A percentile compares a stretch with the other conserved stretches of the same genome.
Conservation (phyloP, 78 protist species). For the Protostelium mycophagum region DNA sequence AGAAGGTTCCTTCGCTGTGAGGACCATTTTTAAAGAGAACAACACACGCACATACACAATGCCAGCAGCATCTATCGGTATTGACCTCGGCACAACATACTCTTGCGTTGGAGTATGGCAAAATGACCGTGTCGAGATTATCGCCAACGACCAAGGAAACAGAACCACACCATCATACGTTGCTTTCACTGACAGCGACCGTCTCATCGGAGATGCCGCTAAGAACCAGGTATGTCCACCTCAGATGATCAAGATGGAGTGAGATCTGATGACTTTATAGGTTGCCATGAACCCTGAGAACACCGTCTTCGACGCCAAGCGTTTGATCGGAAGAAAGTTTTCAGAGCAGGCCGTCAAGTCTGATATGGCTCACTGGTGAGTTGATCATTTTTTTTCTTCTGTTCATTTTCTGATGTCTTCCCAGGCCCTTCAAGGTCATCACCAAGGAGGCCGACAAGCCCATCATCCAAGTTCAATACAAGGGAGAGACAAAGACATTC, state of each 20-base stretch:
- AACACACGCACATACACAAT: neutral
- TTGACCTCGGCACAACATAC: slow-evolving; percentile 88
- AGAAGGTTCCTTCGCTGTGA: no score
- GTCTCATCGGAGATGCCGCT: slow-evolving; percentile 95
- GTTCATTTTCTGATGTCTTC: no score
- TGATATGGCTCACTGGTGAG: neutral
- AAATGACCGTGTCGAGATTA: slow-evolving; percentile 82
- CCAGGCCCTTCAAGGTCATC: slow-evolving; percentile 80
- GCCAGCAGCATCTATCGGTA: neutral
- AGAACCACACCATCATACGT: slow-evolving; percentile 96
- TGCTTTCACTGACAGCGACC: slow-evolving; percentile 91
- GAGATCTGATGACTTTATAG: neutral
- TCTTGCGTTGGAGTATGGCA: slow-evolving; percentile 87
- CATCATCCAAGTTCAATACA: slow-evolving; percentile 49
- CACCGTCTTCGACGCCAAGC: slow-evolving; percentile 87
- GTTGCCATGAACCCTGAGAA: slow-evolving; percentile 75
- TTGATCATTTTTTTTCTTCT: no score
- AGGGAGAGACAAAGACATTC: slow-evolving; percentile 50
- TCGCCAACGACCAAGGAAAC: slow-evolving; percentile 95
- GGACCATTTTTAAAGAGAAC: neutral
- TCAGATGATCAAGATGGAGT: no score
- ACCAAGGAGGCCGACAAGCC: slow-evolving; percentile 37
- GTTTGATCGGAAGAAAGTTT: slow-evolving; percentile 63
- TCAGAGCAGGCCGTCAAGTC: slow-evolving; percentile 69
- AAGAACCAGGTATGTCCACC: slow-evolving; percentile 91